Percentiles rank a stretch among this genome's conserved stretches.
These are phyloP conservation scores for Nicotiana tabacum DNA, from an alignment of 257 asterid species.

Conservation along the genomic window DNA sequence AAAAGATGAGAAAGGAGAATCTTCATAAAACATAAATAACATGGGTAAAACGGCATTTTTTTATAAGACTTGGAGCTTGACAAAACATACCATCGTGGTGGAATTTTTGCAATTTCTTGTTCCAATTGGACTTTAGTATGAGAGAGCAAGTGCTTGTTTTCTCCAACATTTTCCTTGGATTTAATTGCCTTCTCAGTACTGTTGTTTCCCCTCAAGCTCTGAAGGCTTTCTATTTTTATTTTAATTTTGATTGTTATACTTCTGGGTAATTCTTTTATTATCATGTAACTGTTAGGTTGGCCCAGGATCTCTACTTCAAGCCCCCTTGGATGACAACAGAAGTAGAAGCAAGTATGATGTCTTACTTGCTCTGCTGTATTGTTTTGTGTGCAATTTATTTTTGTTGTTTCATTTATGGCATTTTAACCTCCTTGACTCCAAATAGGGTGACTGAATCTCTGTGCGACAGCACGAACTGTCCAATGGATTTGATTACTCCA, in stretches of 20 bases:
- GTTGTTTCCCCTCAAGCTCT: constrained; percentile 12
- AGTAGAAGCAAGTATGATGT: constrained; percentile 62
- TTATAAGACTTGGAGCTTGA: background rate
- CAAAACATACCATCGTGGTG: background rate
- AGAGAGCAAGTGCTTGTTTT: constrained; percentile 7
- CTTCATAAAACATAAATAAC: background rate
- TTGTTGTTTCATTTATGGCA: constrained; percentile 11
- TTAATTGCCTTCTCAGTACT: constrained; percentile 6
- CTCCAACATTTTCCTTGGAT: background rate
- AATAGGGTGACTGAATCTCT: constrained; percentile 81
- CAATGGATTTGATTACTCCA: constrained; percentile 80
- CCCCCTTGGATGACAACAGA: constrained; percentile 80
- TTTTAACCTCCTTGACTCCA: constrained; percentile 19
- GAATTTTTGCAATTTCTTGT: background rate
- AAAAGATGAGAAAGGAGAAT: background rate
- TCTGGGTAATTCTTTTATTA: constrained; percentile 19
- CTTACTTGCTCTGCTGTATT: constrained; percentile 11
- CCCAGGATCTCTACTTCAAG: constrained; percentile 92
- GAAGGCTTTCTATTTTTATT: background rate
- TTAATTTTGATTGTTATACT: constrained; percentile 4
- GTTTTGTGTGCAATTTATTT: constrained; percentile 7
- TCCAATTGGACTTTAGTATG: background rate
- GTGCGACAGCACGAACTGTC: constrained; percentile 78
- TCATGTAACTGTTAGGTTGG: constrained; percentile 53
- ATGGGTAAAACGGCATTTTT: background rate